Evolutionary conservation across 805 yeast species (phyloP), one percentile per base, ranked within the genome.

Genomic region (Saccharomycopsis babjevae): DNA sequence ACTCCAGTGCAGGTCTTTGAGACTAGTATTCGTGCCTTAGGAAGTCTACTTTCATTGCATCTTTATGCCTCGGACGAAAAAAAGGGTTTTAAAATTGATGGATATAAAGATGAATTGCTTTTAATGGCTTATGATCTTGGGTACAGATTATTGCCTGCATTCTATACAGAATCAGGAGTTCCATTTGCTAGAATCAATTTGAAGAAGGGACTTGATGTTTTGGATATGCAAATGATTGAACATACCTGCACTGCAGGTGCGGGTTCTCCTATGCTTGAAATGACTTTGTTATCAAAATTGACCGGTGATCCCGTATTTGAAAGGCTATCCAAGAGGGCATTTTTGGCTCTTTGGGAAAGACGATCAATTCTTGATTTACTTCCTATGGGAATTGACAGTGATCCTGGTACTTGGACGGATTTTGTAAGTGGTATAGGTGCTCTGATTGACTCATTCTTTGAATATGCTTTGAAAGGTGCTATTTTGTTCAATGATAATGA

Each of bases 191-290:
- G 97, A 63, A 81, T 89, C 8, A 89, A 92, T 69, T 70, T 92
- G 28, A 73, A 73, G 18, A 66, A 74, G 25, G 93, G 92, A 0
- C 74, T 81, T 0, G 59, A 72, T 40, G 58, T 73, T 0, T 64
- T 84, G 0, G 83, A 87, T 0, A 62, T 71, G 6, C 67, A 69
- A 1, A 63, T 82, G 5, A 78, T 81, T 57, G 65, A 74, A 13
- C 96, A 89, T 63, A 91, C 91, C 6, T 91, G 97, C 69, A 81
- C 91, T 0, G 87, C 97, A 0, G 97, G 97, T 1, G 93, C 92
- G 18, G 86, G 91, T 0, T 83, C 92, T 0, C 88, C 96, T 2
- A 78, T 90, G 63, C 74, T 92, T 43, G 98, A 92, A 72, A 82
- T 93, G 69, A 81, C 92, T 0, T 72, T 92, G 43, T 74, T 92